Base-by-base conservation (phyloP, 208 protist genomes). In the Leishmania major region DNA sequence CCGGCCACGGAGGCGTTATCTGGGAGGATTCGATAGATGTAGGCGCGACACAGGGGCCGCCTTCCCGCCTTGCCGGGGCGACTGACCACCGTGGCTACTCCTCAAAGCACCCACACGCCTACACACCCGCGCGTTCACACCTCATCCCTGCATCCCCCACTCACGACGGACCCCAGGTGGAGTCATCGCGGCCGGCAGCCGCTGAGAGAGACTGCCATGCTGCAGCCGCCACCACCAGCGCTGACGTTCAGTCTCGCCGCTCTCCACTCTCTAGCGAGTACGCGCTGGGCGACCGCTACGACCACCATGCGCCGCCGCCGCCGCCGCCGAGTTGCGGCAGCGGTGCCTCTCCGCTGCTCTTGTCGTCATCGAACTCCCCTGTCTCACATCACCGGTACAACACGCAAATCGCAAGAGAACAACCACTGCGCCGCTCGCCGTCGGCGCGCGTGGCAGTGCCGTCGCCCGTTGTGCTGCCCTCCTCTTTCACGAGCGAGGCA, bases 381-480 rank as follows among this genome's bases (percentile, higher is more conserved):
- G 10, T 72, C 22, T 35, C 70, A 31, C 43, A 35, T 17, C 70
- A 37, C 70, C 70, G 40, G 11, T 13, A 74, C 37, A 51, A 53
- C 28, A 31, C 3, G 28, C 22, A 35, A 19, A 11, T 35, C 28
- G 13, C n/a, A 45, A 28, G 2, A 28, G 47, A 37, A 15, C 73
- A 17, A n/a, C 31, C 22, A 19, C 49, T 47, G n/a, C 31, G 51
- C 31, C 40, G 35, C 19, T 15, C 28, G 17, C 31, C 73, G 73
- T 2, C 17, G 31, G 45, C 40, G 40, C 55, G 62, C n/a, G 77
- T 5, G 28, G 22, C n/a, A 49, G 78, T 82, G 53, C 82, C 53
- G 11, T 73, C 82, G 11, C 82, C 77, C 2, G 78, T 79, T 5
- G 78, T 82, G n/a, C 43, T 82, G 35, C 78, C 82, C 17, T 55